Conservation (phyloP, 2,329 filamentous ascomycete genomes). For the Talaromyces rugulosus region DNA sequence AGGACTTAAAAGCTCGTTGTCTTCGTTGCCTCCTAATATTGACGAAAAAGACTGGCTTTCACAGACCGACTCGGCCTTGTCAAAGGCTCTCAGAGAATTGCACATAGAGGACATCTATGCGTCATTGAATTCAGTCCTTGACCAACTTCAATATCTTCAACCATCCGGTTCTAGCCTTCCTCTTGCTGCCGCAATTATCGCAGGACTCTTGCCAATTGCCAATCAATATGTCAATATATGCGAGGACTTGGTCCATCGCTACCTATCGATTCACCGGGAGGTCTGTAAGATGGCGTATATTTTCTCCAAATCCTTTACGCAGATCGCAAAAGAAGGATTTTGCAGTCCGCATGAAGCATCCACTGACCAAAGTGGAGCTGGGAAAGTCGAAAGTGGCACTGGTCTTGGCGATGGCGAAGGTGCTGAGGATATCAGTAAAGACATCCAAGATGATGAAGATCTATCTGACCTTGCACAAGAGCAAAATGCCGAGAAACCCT, state of each 20-base stretch:
- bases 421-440: conserved; percentile 96
- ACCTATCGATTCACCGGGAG: conserved; percentile 63
- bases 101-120: conserved; percentile 54
- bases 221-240: conserved; percentile 66
- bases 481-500: conserved; percentile 58
- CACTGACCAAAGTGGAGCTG: conserved; percentile 63
- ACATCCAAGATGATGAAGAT: conserved; percentile 90
- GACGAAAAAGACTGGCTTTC: conserved; percentile 63
- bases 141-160: conserved; percentile 43
- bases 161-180: conserved; percentile 39
- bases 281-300: conserved; percentile 71
- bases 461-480: conserved; percentile 87
- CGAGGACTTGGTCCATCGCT: conserved; percentile 54
- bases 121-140: conserved; percentile 42
- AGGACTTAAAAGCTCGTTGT: conserved; percentile 57
- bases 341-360: conserved; percentile 83
- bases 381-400: conserved; percentile 84
- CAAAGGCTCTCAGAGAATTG: conserved; percentile 54
- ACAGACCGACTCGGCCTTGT: conserved; percentile 51
- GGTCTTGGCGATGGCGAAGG: conserved; percentile 94
- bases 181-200: conserved; percentile 55
- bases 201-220: conserved; percentile 65
- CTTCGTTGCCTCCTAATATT: conserved; percentile 53
- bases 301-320: conserved; percentile 71
- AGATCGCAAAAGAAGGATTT: conserved; percentile 80